These are phyloP conservation scores for Elongisporangium anandrum DNA, from an alignment of 352 stramenopile genomes.

Conservation along the genomic window DNA sequence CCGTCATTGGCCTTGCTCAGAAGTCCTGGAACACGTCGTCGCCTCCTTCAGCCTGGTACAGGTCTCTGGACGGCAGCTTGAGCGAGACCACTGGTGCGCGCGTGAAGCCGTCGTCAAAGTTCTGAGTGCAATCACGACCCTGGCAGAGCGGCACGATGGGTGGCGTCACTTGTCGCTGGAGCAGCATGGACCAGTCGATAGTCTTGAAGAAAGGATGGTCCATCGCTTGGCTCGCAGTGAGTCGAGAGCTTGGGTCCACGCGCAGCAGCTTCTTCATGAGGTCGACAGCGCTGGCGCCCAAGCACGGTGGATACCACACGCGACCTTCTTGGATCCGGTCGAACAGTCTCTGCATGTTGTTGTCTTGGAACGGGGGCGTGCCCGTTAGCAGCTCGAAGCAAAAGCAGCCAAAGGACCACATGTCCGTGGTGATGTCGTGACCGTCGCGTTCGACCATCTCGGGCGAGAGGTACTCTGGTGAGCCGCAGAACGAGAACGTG, in stretches of 20 bases:
- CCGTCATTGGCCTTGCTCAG: constrained; percentile 5
- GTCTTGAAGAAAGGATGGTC: constrained; percentile 68
- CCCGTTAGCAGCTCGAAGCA: constrained; percentile 77
- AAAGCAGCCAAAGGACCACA: constrained; percentile 88
- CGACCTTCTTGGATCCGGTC: constrained; percentile 47
- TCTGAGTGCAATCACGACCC: constrained; percentile 62
- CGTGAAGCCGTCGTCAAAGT: constrained; percentile 87
- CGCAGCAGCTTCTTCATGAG: constrained; percentile 52
- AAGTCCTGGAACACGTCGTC: constrained; percentile 31
- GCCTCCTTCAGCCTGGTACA: constrained; percentile 18
- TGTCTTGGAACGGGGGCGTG: constrained; percentile 64
- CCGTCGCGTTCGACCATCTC: constrained; percentile 77
- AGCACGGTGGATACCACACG: constrained; percentile 65
- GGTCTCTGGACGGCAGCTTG: constrained; percentile 20
- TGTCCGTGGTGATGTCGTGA: constrained; percentile 75
- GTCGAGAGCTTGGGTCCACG: constrained; percentile 33
- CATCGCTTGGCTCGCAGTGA: constrained; percentile 67
- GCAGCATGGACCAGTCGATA: constrained; percentile 63
- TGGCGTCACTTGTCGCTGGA: constrained; percentile 53
- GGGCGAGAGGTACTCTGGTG: constrained; percentile 80
- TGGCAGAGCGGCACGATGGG: constrained; percentile 58
- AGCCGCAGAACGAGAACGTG: constrained; percentile 82
- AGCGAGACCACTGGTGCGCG: constrained; percentile 49
- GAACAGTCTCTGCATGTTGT: constrained; percentile 61
- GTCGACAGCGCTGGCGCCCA: constrained; percentile 37